Conservation (phyloP, 1,284 basidiomycete species). For the Stereum hirsutum region DNA sequence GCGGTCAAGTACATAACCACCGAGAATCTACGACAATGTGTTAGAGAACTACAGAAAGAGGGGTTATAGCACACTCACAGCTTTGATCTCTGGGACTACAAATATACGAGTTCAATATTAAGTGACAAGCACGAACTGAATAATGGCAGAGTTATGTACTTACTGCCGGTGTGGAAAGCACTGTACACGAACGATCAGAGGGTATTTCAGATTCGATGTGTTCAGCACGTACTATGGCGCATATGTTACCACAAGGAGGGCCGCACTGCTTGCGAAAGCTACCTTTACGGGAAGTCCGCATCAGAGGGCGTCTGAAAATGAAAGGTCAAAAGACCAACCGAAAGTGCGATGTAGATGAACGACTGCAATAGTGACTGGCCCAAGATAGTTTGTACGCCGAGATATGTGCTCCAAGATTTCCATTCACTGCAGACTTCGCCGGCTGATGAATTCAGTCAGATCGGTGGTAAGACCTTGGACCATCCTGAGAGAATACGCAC, state of each 20-base stretch:
- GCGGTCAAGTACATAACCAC: constrained; percentile 63
- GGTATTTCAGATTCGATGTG: not conserved
- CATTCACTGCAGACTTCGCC: constrained; percentile 67
- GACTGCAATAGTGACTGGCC: constrained; percentile 54
- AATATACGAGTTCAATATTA: constrained; percentile 4
- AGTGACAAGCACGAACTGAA: constrained; percentile 1
- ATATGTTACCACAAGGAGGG: constrained; percentile 53
- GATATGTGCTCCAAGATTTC: constrained; percentile 58
- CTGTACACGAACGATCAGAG: constrained; percentile 21
- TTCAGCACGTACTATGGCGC: constrained; percentile 54
- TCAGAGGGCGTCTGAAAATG: not conserved
- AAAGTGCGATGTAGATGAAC: constrained; percentile 51
- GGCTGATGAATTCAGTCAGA: constrained; percentile 36
- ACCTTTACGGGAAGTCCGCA: constrained; percentile 28
- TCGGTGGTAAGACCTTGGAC: constrained; percentile 1
- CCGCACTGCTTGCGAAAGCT: constrained; percentile 54
- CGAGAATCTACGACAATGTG: constrained; percentile 42
- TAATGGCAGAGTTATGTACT: constrained; percentile 15
- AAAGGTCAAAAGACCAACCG: constrained; percentile 27
- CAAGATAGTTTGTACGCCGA: constrained; percentile 43
- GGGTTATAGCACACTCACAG: constrained; percentile 43
- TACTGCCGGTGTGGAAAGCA: constrained; percentile 75
- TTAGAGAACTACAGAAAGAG: not conserved
- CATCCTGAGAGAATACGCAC: constrained; percentile 33
- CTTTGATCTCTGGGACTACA: constrained; percentile 72